Evolutionary conservation across 164 flowering plant genomes (phyloP), one percentile per base, ranked within the genome.

Genomic region (Vitis amurensis): DNA sequence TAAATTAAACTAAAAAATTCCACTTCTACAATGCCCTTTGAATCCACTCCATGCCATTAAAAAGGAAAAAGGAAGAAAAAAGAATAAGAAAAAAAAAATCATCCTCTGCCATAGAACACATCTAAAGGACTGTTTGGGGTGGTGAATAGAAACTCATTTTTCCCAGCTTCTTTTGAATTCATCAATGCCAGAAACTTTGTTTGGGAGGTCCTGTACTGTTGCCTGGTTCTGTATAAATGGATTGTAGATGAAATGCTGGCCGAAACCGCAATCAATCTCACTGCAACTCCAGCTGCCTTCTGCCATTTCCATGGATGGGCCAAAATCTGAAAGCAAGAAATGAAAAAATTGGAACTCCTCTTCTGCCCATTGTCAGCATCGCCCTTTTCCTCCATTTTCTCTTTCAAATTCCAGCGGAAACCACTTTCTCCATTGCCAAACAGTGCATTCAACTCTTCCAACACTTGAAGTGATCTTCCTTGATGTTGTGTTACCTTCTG

Each of bases 101-200:
- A 75, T n/a, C 74, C 79, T 64, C 67, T 76, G 44, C 77, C 79
- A 64, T 37, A 15, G 27, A 67, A 60, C 13, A 70, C 74, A 59
- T 76, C 74, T n/a, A 70, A 52, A 30, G 71, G 31, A 7, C 63
- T 65, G 9, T 59, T 67, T 62, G 79, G 53, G 23, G 50, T 50
- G 50, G 47, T 11, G n/a, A 23, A 56, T 50, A 37, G 44, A 37
- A 37, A 37, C 44, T 37, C 61, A 58, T 23, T 19, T 19, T 58
- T 58, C 61, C 27, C 61, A 16, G 11, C 19, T 56, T 56, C 59
- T 16, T 15, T 56, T 16, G 59, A 15, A 9, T 16, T 19, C 59
- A 15, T 56, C 16, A 56, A 15, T 16, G 59, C n/a, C 23, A 58
- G 23, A 19, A 58, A 15, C 13, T 23, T 3, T 23, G 11, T 58